A percentile compares a stretch with the other conserved stretches of the same genome.
Evolutionary conservation across 495 filamentous ascomycete genomes (phyloP).

Genomic region (Penicillium taxi): DNA sequence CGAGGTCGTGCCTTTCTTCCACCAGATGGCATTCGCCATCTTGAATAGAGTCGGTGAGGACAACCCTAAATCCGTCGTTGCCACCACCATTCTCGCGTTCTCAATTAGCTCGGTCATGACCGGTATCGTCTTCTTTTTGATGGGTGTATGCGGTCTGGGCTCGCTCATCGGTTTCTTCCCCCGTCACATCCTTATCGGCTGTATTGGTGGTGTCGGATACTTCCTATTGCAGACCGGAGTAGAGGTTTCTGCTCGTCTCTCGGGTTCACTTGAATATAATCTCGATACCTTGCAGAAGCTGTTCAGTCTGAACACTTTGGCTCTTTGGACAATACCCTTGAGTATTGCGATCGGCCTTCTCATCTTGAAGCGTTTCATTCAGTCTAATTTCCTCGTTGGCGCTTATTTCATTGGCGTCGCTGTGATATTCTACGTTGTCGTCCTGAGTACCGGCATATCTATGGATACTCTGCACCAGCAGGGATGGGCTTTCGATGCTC

Average conservation of each 20-base stretch:
- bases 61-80: constrained; percentile 74
- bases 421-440: constrained; percentile 72
- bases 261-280: constrained; percentile 75
- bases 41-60: constrained; percentile 68
- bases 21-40: constrained; percentile 92
- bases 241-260: constrained; percentile 85
- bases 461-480: constrained; percentile 53
- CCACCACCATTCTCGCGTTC: constrained; percentile 86
- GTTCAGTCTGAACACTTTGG: constrained; percentile 59
- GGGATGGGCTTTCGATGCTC: constrained; percentile 88
- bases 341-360: constrained; percentile 69
- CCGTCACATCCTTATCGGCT: constrained; percentile 89
- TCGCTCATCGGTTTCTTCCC: constrained; percentile 95
- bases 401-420: constrained; percentile 80
- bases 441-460: constrained; percentile 53
- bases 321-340: constrained; percentile 78
- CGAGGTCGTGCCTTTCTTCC: constrained; percentile 95
- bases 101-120: constrained; percentile 87
- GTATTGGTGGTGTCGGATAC: constrained; percentile 96
- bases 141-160: constrained; percentile 78
- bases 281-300: constrained; percentile 66
- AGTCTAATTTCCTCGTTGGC: constrained; percentile 75
- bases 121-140: constrained; percentile 80
- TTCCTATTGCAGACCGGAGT: constrained; percentile 87
- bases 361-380: constrained; percentile 60